Evolutionary conservation across 225 moss, liverwort and hornwort species (phyloP), one percentile per base, ranked within the genome.

Genomic region (Ulota crispa): DNA sequence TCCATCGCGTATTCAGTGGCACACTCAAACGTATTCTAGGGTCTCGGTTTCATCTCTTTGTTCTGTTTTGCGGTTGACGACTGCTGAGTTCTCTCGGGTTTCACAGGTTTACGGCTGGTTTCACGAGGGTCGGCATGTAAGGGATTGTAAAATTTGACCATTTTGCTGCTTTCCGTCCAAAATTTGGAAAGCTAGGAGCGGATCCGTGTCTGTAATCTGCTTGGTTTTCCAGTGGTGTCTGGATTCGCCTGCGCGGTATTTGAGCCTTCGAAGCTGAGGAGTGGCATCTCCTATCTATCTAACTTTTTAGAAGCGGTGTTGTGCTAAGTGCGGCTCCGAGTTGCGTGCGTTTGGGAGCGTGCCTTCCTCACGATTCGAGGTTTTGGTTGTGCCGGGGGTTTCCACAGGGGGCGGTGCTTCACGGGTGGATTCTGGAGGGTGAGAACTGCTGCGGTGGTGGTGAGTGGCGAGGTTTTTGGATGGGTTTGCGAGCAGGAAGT

Each of bases 401-500:
- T 37, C 32, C 4, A 53, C 72, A 41, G 84, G 37, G 73, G 19
- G 30, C 16, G 64, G 31, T 31, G 31, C 72, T 19, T 72, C 45
- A 37, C 15, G 24, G 30, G 10, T 47, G 45, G 76, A 28, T 71
- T 43, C 12, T 23, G 54, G 56, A 75, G 47, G 26, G 27, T 28
- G 74, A 14, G 70, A 50, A 20, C 70, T 83, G 24, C 24, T 67
- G 69, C 24, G 72, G 56, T 7, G 82, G 75, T 31, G 16, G 62
- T 34, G 62, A 23, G 50, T 32, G 37, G 59, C 68, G 59, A 80
- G 76, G 69, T 76, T 68, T 77, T 84, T 90, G 86, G 80, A 90
- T 88, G 88, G 88, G 84, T 84, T 84, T 73, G 80, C 77, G 82
- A 43, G 75, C 80, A 82, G 88, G 82, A 50, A 77, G 82, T 78